Conservation (phyloP, 768 basidiomycete genomes). For the Trametes elegans region DNA sequence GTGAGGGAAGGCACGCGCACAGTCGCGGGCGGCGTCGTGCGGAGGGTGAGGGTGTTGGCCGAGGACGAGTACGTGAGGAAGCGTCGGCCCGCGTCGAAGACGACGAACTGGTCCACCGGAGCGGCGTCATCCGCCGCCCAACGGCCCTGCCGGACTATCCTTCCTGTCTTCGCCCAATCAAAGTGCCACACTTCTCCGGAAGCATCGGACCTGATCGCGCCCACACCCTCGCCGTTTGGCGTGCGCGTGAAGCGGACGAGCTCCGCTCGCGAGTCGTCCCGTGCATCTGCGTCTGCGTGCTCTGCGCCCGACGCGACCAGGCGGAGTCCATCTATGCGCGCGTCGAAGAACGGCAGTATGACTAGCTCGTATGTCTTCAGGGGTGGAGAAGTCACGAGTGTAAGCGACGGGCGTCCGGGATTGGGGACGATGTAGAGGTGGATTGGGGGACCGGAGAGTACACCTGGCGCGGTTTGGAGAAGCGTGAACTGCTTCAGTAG, state of each 20-base stretch:
- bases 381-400: conserved; percentile 66
- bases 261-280: conserved; percentile 45
- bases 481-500: conserved; percentile 73
- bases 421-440: conserved; percentile 44
- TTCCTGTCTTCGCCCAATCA: conserved; percentile 38
- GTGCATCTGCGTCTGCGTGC: conserved; percentile 5
- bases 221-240: conserved; percentile 75
- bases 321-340: conserved; percentile 46
- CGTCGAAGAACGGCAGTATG: conserved; percentile 62
- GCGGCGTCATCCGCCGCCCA: conserved; percentile 37
- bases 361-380: conserved; percentile 59
- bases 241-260: conserved; percentile 71
- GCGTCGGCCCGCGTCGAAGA: conserved; percentile 55
- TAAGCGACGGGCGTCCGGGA: conserved; percentile 32
- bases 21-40: conserved; percentile 43
- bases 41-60: conserved; percentile 49
- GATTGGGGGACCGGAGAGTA: conserved; percentile 45
- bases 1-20: conserved; percentile 50
- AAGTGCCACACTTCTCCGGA: conserved; percentile 65
- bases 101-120: conserved; percentile 63
- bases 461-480: conserved; percentile 55
- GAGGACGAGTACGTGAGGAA: conserved; percentile 59
- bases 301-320: conserved; percentile 20
- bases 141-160: conserved; percentile 44
- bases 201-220: conserved; percentile 55